Percentiles rank a stretch among this genome's conserved stretches.
phyloP scores from a whole-genome alignment of 805 yeast species.

The Wickerhamomyces queroliae region DNA sequence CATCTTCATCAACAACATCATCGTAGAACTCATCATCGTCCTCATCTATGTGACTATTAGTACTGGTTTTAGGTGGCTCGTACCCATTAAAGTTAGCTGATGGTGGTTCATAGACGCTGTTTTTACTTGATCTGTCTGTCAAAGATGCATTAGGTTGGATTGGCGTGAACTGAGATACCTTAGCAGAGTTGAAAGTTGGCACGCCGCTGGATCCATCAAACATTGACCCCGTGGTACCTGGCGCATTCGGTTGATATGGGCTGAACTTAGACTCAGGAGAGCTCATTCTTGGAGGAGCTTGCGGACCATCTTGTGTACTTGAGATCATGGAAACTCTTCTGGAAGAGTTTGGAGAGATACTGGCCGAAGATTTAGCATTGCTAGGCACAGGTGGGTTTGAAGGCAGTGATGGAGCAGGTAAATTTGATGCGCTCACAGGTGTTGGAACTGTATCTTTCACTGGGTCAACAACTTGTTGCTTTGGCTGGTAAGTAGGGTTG shows the following conservation, averaged over 20 bases:
- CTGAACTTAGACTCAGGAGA: constrained; percentile 1
- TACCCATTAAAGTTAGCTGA: constrained; percentile 19
- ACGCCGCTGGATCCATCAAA: not conserved
- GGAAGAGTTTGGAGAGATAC: not conserved
- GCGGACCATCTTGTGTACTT: too few species aligned
- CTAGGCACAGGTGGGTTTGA: constrained; percentile 3
- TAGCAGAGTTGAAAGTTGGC: not conserved
- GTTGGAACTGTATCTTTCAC: not conserved
- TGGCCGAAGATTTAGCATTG: not conserved
- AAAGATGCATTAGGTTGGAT: constrained; percentile 3
- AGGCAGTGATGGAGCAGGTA: constrained; percentile 5
- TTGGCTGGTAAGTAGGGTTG: constrained; percentile 5
- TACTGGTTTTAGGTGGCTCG: constrained; percentile 19
- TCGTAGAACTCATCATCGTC: constrained; percentile 44
- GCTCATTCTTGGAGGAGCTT: not conserved
- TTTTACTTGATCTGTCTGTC: constrained; percentile 3
- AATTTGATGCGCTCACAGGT: not conserved
- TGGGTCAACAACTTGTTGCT: not conserved
- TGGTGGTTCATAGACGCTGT: constrained; percentile 19
- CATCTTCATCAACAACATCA: constrained; percentile 37
- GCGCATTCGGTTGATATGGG: constrained; percentile 7
- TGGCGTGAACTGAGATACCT: constrained; percentile 5
- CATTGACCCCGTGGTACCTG: not conserved
- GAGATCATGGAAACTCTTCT: not conserved
- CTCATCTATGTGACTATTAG: constrained; percentile 16